Evolutionary conservation across 192 early-diverging fungal genomes (phyloP).

Genomic region (Coemansia biformis): DNA sequence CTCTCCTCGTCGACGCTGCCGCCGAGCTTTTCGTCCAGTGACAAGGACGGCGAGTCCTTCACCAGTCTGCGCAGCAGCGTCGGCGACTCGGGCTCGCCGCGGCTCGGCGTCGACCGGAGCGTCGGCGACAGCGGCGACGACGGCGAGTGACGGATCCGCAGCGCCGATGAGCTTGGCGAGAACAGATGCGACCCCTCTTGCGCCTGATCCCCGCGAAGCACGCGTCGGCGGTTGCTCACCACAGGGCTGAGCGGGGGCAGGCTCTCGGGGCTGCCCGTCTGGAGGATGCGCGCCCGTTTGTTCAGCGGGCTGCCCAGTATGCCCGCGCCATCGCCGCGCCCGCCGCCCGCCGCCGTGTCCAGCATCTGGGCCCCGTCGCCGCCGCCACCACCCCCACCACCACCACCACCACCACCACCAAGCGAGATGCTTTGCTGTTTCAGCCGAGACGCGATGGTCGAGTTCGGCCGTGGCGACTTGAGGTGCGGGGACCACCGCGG

Average conservation of each 20-base stretch:
- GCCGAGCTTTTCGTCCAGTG: constrained; percentile 36
- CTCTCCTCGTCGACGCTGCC: constrained; percentile 43
- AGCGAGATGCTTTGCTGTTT: constrained; percentile 12
- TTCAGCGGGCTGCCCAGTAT: constrained; percentile 32
- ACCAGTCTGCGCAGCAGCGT: constrained; percentile 35
- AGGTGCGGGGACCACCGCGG: constrained; percentile 51
- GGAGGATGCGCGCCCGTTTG: constrained; percentile 43
- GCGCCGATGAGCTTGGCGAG: constrained; percentile 35
- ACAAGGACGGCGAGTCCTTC: constrained; percentile 27
- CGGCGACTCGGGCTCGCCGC: constrained; percentile 47
- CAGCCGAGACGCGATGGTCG: constrained; percentile 41
- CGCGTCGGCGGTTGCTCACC: constrained; percentile 43
- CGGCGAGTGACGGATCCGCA: constrained; percentile 46
- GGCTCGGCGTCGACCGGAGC: constrained; percentile 24
- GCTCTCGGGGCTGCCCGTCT: constrained; percentile 42
- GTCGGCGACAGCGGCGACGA: constrained; percentile 47
- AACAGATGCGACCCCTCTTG: constrained; percentile 37
- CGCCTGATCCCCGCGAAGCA: constrained; percentile 20
- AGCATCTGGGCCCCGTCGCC: not conserved
- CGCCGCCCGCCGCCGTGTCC: not conserved
- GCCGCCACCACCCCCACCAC: not conserved
- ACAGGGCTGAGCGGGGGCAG: constrained; percentile 51
- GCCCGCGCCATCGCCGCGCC: constrained; percentile 2
- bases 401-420: too few species aligned
- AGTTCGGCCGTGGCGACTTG: constrained; percentile 43